Evolutionary conservation across 306 rosid species (phyloP), one percentile per base, ranked within the genome.

Genomic region (Vigna angularis): DNA sequence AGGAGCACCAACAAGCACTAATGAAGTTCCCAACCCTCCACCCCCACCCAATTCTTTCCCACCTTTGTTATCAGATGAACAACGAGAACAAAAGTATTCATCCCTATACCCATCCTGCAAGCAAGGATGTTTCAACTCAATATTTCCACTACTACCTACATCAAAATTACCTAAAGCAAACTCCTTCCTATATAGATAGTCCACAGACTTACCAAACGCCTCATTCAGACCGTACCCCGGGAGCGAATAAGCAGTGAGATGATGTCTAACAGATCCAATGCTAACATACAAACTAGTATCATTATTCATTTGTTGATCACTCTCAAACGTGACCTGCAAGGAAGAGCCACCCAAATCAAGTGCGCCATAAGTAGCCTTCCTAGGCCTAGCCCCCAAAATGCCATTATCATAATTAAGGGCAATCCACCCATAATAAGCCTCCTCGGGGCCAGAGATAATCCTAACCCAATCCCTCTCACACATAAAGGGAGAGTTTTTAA

Each of bases 291-390:
- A 84, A 77, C 90, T 90, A 62, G 93, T 87, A 73, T 83, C 88
- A 20, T 72, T 86, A 49, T 84, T 85, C 59, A 83, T 34, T 42
- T 75, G 89, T 66, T 81, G 88, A 76, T 87, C 91, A 81, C 93
- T 95, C 88, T 93, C 98, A 81, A 93, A 95, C 13, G 99, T 95
- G 72, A 95, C 96, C 87, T 95, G 98, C 91, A 95, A 87, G 0
- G 98, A 95, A 16, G 98, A 95, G 12, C 99, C 99, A 9, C 99
- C 99, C 87, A 95, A 81, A 66, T 95, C 98, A 70, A 95, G 98
- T 6, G 98, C 93, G 42, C 98, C 99, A 79, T 84, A 93, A 12
- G 98, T 95, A 20, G 91, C 91, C 79, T 85, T 78, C 83, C 89
- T 89, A 22, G 96, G 94, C 30, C 57, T 88, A 52, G 83, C 87